Base-by-base conservation (phyloP, 2,329 filamentous ascomycete genomes). In the Fusarium robinianum region DNA sequence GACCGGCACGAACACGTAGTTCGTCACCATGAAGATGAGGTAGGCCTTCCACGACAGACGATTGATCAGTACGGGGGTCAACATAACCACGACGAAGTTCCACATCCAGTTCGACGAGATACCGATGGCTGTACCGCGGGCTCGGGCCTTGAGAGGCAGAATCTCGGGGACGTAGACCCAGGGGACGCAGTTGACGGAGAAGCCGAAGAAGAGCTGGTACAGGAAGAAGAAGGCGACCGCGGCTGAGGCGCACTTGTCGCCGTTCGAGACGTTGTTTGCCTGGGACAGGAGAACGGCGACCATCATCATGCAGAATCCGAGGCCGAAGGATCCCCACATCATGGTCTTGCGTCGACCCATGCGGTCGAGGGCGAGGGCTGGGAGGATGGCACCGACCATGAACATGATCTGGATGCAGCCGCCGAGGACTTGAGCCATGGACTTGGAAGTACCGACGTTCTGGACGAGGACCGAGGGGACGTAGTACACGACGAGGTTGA, bases 21-120 rank as follows among this genome's bases (percentile, higher is more conserved):
- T 77, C 9, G 73, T 64, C 24, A 61, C 65, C 65, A 74, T 75
- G 62, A 78, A 79, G 51, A 78, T 76, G 4, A 79, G 63, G 49
- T 79, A 79, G 0, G 71, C 72, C 53, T 74, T 72, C 74, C 74
- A 79, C 14, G 66, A 55, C 1, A 80, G 60, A 9, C 66, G 69
- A 36, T 67, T 67, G 41, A 79, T 70, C 1, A 76, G 60, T 0
- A 71, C 69, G 0, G 76, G 76, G 1, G 74, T 78, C 19, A 79
- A 71, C 72, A 76, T 74, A 2, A 78, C 74, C n/a, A 78, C 57
- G 12, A 64, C 55, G 23, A 69, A 70, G 42, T 67, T 68, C 57
- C 58, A 66, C 1, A 67, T 50, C 68, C 67, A 71, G 41, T 70
- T 70, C 1, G 65, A 63, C n/a, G n/a, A n/a, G n/a, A 50, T 50